These are phyloP conservation scores for Diversispora epigaea DNA, from an alignment of 192 early-diverging fungal genomes.

Conservation along the genomic window DNA sequence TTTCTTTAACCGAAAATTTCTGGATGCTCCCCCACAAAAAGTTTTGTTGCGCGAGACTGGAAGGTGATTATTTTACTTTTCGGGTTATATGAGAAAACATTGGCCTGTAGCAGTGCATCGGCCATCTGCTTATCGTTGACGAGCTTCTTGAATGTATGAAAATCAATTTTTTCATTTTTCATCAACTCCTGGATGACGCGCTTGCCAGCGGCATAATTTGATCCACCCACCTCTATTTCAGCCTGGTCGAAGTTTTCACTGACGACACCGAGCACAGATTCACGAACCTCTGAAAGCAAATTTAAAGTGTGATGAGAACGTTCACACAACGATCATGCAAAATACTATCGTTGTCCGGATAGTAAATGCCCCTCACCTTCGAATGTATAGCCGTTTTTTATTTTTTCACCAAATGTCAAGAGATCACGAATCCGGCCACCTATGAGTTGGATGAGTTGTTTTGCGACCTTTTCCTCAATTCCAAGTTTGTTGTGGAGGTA, in stretches of 20 bases:
- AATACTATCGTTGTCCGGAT: too few relatives aligned
- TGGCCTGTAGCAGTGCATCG: constrained; percentile 25
- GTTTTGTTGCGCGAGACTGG: constrained; percentile 25
- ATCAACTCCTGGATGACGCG: too few relatives aligned
- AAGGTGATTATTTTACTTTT: constrained; percentile 9
- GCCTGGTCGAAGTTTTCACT: too few relatives aligned
- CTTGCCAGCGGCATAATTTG: too few relatives aligned
- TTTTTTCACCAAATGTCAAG: constrained; percentile 19
- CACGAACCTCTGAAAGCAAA: too few relatives aligned
- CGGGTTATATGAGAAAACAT: constrained; percentile 29
- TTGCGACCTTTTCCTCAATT: too few relatives aligned
- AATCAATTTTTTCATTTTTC: constrained; percentile 15
- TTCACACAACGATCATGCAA: too few relatives aligned
- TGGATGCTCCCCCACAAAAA: constrained; percentile 19
- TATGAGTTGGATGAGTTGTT: constrained; percentile 19
- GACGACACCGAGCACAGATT: too few relatives aligned
- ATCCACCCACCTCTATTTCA: too few relatives aligned
- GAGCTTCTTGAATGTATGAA: background rate
- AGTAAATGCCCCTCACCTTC: constrained; percentile 29
- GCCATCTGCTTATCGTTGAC: constrained; percentile 23
- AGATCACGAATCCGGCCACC: constrained; percentile 28
- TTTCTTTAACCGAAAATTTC: background rate
- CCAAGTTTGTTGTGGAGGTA: constrained; percentile 22
- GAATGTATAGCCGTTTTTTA: constrained; percentile 7
- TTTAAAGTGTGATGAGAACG: too few relatives aligned